Conservation (phyloP, 495 filamentous ascomycete species). For the Penicillium cinerascens region DNA sequence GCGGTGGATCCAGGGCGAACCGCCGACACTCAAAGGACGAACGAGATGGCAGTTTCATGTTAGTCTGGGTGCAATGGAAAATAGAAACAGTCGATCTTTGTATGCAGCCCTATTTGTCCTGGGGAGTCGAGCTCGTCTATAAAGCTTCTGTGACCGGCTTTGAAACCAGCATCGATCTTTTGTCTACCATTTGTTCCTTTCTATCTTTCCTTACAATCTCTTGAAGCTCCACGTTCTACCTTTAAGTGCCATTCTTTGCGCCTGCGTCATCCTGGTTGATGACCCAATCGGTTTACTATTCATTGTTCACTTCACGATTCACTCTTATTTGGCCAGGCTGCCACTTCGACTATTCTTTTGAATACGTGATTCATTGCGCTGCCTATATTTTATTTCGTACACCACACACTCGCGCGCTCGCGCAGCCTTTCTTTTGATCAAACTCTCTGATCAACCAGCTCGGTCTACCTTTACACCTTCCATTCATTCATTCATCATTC, state of each 20-base stretch:
- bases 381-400: not conserved
- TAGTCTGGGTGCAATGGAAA: constrained; percentile 5
- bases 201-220: constrained; percentile 13
- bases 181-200: constrained; percentile 6
- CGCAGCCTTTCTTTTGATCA: not conserved
- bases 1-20: constrained; percentile 10
- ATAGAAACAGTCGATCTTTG: constrained; percentile 17
- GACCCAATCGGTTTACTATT: not conserved
- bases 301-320: not conserved
- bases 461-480: not conserved
- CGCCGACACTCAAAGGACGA: constrained; percentile 7
- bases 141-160: constrained; percentile 9
- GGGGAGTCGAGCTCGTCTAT: constrained; percentile 11
- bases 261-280: constrained; percentile 19
- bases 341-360: not conserved
- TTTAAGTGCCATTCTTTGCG: not conserved
- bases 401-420: not conserved
- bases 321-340: not conserved
- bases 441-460: too few relatives aligned
- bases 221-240: not conserved
- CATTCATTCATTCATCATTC: constrained; percentile 4
- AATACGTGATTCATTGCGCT: not conserved
- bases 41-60: constrained; percentile 16
- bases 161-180: not conserved
- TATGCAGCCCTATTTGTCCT: not conserved